Evolutionary conservation across 2,329 filamentous ascomycete species (phyloP), one percentile per base, ranked within the genome.

Genomic region (Didymosphaeria variabile): DNA sequence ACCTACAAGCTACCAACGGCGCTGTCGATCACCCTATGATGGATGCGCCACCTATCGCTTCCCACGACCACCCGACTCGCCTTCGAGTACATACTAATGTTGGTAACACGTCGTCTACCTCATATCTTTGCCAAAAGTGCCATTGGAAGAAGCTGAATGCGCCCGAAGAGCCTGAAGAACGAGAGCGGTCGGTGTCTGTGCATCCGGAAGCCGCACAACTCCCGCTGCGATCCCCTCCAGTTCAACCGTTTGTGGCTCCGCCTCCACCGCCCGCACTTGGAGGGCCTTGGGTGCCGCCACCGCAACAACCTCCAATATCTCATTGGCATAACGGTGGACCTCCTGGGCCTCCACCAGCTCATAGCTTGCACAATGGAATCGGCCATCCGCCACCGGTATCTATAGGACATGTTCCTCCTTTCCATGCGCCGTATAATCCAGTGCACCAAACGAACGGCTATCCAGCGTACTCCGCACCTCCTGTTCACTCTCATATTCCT

Each of bases 111-210:
- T 58, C 52, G 8, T 46, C 67, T 42, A 42, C 57, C 15, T 59
- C 67, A 6, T 82, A 79, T 54, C 64, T 82, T n/a, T 84, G 82
- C 61, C 80, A 83, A 66, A 83, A 82, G 61, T 84, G 82, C 62
- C 80, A 83, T 64, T 79, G 81, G 74, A 80, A 80, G 69, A 80
- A 77, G 63, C 74, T 79, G 61, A 72, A 81, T 53, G 75, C 69
- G 10, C 67, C 70, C 2, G 68, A 74, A 36, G 69, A 75, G 53
- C 69, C 72, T 9, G 68, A 71, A 49, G 72, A 74, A 55, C 69
- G 71, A 52, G 68, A 74, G 55, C 67, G 66, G 55, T 72, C 74
- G 15, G 62, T 67, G 8, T 75, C 72, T 23, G 69, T 68, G 36
- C 64, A 68, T 21, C 66, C 68, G 44, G 75, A 77, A 55, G 68